These are phyloP conservation scores for Saccharum hybrid DNA, from an alignment of 202 grass and related monocot species.

Conservation along the genomic window DNA sequence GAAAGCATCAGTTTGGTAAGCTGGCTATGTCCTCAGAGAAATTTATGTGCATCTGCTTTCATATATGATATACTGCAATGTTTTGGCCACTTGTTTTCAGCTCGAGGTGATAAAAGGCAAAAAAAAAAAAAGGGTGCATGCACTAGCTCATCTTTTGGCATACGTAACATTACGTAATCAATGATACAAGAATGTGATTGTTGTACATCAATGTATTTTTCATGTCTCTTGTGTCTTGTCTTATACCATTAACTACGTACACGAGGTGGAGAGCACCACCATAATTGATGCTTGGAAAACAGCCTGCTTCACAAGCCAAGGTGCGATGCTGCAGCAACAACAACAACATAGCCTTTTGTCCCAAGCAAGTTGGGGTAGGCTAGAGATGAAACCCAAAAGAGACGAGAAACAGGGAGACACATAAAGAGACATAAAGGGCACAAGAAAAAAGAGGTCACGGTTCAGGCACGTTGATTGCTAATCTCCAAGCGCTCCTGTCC, in stretches of 20 bases:
- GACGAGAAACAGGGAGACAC: no score
- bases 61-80: not conserved
- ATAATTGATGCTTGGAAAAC: not conserved
- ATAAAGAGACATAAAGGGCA: no score
- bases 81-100: not conserved
- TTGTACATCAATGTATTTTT: not conserved
- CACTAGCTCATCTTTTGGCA: not conserved
- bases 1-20: not conserved
- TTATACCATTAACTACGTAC: not conserved
- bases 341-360: no score
- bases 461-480: no score
- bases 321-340: no score
- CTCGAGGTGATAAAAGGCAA: not conserved
- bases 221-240: not conserved
- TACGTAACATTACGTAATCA: not conserved
- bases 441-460: no score
- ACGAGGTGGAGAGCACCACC: not conserved
- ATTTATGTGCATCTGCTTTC: not conserved
- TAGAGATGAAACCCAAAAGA: no score
- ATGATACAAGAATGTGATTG: not conserved
- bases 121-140: no score
- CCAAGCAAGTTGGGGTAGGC: no score
- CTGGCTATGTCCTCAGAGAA: not conserved
- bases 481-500: no score
- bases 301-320: conserved; percentile 7